Conservation (phyloP, 495 filamentous ascomycete genomes). For the Cairneyella variabilis region DNA sequence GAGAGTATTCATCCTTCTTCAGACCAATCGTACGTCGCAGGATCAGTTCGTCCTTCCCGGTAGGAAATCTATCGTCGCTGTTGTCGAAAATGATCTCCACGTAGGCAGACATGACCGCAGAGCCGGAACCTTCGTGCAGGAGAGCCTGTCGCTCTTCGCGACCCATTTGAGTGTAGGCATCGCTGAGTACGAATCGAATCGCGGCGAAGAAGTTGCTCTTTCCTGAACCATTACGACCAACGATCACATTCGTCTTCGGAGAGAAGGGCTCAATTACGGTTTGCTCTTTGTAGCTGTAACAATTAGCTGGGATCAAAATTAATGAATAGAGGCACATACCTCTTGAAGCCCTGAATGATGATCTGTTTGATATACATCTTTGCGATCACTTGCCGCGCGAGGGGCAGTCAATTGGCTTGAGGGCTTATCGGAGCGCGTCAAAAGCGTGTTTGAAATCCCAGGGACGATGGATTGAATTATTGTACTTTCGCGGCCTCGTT, state of each 20-base stretch:
- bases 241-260: constrained; percentile 96
- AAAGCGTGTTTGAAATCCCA: neutral
- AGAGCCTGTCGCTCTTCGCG: constrained; percentile 94
- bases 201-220: constrained; percentile 99
- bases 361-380: constrained; percentile 99
- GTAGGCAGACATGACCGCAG: constrained; percentile 97
- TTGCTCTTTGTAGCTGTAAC: constrained; percentile 92
- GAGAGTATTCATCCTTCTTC: constrained; percentile 98
- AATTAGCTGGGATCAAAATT: constrained; percentile 6
- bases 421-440: constrained; percentile 3
- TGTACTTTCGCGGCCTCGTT: neutral
- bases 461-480: neutral
- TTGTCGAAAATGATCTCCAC: constrained; percentile 99
- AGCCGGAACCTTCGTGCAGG: constrained; percentile 93
- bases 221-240: constrained; percentile 97
- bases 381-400: constrained; percentile 6
- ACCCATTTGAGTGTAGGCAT: constrained; percentile 95
- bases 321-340: constrained; percentile 49
- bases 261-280: constrained; percentile 98
- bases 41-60: constrained; percentile 83
- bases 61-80: constrained; percentile 91
- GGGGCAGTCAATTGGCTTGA: constrained; percentile 4
- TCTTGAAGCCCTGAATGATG: constrained; percentile 99
- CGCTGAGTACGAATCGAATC: constrained; percentile 96
- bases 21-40: constrained; percentile 90